Evolutionary conservation across 2,329 filamentous ascomycete genomes (phyloP).

Genomic region (Cylindrodendrum hubeiense): DNA sequence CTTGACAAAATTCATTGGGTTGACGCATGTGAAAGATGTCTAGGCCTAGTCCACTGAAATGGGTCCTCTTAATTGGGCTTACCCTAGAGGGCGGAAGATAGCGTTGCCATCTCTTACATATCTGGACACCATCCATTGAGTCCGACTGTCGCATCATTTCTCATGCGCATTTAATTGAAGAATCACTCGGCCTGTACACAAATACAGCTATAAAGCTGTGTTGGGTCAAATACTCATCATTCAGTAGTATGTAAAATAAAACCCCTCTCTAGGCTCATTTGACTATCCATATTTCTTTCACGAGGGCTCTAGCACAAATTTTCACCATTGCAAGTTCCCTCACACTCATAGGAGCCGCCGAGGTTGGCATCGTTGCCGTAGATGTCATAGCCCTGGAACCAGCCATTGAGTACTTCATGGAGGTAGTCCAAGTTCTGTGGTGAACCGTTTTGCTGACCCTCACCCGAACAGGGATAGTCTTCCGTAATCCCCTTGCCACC

Average conservation of each 20-base stretch:
- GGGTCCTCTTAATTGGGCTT: no score
- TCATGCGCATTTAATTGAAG: no score
- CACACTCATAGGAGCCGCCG: not conserved
- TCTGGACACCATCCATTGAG: no score
- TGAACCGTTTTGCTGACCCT: conserved; percentile 43
- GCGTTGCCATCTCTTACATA: no score
- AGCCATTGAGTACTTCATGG: conserved; percentile 52
- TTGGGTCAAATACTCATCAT: not conserved
- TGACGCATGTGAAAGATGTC: no score
- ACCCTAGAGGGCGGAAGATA: no score
- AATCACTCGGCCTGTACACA: no score
- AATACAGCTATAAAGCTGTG: no score
- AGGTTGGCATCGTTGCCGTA: conserved; percentile 41
- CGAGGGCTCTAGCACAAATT: not conserved
- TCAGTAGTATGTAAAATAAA: not conserved
- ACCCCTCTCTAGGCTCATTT: not conserved
- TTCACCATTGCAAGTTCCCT: not conserved
- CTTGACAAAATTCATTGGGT: no score
- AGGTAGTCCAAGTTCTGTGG: conserved; percentile 53
- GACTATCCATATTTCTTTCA: not conserved
- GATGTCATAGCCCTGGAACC: conserved; percentile 51
- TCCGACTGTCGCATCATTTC: no score
- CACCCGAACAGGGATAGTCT: conserved; percentile 31
- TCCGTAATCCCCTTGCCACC: conserved; percentile 45
- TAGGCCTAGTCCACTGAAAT: no score